These are phyloP conservation scores for Lactarius sanguifluus DNA, from an alignment of 768 basidiomycete genomes.

Conservation along the genomic window DNA sequence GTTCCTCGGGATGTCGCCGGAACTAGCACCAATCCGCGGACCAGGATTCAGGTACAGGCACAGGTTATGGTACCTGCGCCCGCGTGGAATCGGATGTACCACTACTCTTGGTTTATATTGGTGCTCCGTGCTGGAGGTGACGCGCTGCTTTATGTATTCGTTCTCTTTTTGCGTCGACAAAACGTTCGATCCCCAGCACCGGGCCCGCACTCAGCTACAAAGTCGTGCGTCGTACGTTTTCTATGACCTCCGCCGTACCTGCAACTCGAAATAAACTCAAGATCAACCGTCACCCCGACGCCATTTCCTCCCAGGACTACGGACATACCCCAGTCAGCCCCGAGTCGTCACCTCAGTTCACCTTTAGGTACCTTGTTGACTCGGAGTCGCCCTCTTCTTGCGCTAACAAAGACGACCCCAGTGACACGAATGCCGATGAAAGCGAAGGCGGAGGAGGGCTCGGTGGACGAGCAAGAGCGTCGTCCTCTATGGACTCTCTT, in stretches of 20 bases:
- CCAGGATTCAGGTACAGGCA: background rate
- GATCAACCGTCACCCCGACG: background rate
- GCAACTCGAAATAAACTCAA: slow-evolving; percentile 8
- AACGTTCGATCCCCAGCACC: background rate
- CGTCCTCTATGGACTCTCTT: slow-evolving; percentile 23
- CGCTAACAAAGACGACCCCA: slow-evolving; percentile 15
- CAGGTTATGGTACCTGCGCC: background rate
- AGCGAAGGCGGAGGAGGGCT: slow-evolving; percentile 11
- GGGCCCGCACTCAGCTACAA: background rate
- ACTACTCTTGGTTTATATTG: background rate
- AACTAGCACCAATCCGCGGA: background rate
- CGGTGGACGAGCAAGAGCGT: background rate
- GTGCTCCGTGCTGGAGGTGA: background rate
- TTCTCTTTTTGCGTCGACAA: background rate
- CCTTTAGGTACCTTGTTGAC: slow-evolving; percentile 9
- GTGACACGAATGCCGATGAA: slow-evolving; percentile 23
- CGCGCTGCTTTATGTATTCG: background rate
- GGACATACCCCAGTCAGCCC: background rate
- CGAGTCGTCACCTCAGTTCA: slow-evolving; percentile 3
- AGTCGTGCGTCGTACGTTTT: background rate
- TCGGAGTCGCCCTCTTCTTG: slow-evolving; percentile 12
- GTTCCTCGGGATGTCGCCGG: background rate
- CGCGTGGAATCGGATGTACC: background rate
- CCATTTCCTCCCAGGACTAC: background rate
- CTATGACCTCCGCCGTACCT: slow-evolving; percentile 14